A percentile compares a stretch with the other conserved stretches of the same genome.
phyloP scores from a whole-genome alignment of 1,284 basidiomycete genomes.

The Cryptococcus sp. region DNA sequence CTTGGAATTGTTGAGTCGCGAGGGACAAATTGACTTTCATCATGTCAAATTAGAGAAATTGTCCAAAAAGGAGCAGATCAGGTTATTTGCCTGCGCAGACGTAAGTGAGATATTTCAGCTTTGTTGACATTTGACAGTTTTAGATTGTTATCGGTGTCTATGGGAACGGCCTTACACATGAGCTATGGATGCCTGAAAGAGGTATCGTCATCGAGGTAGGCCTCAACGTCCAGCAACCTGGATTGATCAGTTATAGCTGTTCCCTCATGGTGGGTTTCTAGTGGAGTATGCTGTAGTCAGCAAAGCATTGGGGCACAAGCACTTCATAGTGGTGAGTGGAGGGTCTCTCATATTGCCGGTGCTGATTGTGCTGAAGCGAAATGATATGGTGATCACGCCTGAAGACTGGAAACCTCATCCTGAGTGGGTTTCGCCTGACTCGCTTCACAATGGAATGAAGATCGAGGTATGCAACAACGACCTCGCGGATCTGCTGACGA shows the following conservation, averaged over 20 bases:
- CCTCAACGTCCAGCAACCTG: neutral
- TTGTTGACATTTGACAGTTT: neutral
- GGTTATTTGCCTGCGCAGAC: constrained; percentile 10
- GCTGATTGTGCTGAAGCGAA: neutral
- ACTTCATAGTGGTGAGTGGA: constrained; percentile 16
- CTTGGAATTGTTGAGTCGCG: no score
- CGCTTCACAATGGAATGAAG: neutral
- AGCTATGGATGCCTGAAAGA: constrained; percentile 22
- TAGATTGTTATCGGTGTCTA: constrained; percentile 24
- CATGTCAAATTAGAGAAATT: constrained; percentile 33
- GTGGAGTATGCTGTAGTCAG: constrained; percentile 14
- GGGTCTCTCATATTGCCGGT: neutral
- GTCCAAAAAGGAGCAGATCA: constrained; percentile 8
- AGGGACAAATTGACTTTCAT: no score
- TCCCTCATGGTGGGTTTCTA: constrained; percentile 13
- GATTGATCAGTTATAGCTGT: constrained; percentile 6
- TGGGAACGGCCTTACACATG: constrained; percentile 19
- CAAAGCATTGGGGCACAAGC: constrained; percentile 15
- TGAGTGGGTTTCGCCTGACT: neutral
- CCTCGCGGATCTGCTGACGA: no score
- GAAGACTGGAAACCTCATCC: neutral
- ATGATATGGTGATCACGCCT: neutral
- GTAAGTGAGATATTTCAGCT: constrained; percentile 6
- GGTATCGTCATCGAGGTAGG: constrained; percentile 21
- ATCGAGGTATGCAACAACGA: no score